Base-by-base conservation (phyloP, 2,329 filamentous ascomycete species). In the Mycogone perniciosa region DNA sequence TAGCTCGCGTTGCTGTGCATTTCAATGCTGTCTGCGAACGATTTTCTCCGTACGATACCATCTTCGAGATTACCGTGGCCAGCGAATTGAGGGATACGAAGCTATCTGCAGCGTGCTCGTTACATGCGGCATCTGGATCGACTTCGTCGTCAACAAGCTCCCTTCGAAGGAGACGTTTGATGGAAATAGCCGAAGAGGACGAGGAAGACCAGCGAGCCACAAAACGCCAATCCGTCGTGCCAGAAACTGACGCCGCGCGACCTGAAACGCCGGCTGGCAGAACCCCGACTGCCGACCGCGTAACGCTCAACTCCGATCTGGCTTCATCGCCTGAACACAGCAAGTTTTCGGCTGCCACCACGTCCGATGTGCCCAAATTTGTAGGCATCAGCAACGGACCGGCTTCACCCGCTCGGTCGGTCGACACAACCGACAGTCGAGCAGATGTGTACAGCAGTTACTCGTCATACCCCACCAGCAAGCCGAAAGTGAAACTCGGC, bases 161-260 rank as follows among this genome's bases (percentile, higher is more conserved):
- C 5, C 74, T 90, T 57, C 82, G 86, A 53, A 79, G 84, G 62
- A 81, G 85, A 60, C 84, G 88, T 58, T 74, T 97, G 60, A 86
- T 92, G 72, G 92, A 95, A 71, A 96, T 97, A 65, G 84, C 86
- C n/a, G 93, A 97, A 70, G 88, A 93, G 71, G 88, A 86, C 48
- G 89, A 95, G 63, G 90, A 95, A 61, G 82, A 85, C 53, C 70
- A 80, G 56, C 65, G 66, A n/a, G 74, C 81, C 30, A 71, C 70
- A 39, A 85, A 83, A 61, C 73, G 81, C 49, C 76, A 84, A 60
- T 82, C 78, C 2, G 68, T 77, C 6, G 72, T 76, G 20, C 74
- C 78, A 62, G 70, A 79, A 59, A 67, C 69, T 44, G 60, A 60
- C 45, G 60, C 59, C 31, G 59, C 62, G 13, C 54, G 59, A 26